Conservation (phyloP, 2,329 filamentous ascomycete genomes). For the Claviceps purpurea region DNA sequence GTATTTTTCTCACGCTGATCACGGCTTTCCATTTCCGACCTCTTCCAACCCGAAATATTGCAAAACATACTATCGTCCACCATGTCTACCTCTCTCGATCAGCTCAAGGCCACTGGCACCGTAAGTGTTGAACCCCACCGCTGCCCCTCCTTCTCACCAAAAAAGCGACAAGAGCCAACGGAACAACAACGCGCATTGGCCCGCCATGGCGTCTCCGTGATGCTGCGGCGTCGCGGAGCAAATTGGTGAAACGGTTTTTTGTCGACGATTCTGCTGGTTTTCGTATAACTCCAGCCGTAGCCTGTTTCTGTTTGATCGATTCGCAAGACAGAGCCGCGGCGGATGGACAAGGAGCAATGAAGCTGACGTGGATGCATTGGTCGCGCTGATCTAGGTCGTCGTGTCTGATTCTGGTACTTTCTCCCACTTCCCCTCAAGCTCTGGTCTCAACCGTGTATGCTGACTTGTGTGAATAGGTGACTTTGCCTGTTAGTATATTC, state of each 20-base stretch:
- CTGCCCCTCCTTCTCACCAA: constrained; percentile 16
- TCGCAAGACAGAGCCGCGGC: not conserved
- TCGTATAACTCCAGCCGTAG: not conserved
- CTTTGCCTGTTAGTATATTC: constrained; percentile 54
- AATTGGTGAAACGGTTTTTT: not conserved
- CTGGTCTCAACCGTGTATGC: constrained; percentile 10
- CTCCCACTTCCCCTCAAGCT: constrained; percentile 15
- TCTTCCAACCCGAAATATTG: not conserved
- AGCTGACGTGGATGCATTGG: constrained; percentile 13
- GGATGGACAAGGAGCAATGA: not conserved
- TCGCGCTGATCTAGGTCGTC: constrained; percentile 50
- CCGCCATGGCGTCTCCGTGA: not conserved
- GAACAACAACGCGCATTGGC: not conserved
- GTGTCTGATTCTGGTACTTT: constrained; percentile 88
- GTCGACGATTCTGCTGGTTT: not conserved
- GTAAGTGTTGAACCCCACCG: constrained; percentile 43
- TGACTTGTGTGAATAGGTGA: constrained; percentile 42
- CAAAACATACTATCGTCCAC: constrained; percentile 5
- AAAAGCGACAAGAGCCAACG: not conserved
- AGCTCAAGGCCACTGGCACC: constrained; percentile 94
- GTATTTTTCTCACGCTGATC: not conserved
- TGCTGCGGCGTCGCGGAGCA: not conserved
- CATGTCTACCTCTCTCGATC: constrained; percentile 87
- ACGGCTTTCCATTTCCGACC: not conserved
- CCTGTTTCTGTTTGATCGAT: not conserved